Conservation (phyloP, 345 rosid species). For the Conringia planisiliqua region DNA sequence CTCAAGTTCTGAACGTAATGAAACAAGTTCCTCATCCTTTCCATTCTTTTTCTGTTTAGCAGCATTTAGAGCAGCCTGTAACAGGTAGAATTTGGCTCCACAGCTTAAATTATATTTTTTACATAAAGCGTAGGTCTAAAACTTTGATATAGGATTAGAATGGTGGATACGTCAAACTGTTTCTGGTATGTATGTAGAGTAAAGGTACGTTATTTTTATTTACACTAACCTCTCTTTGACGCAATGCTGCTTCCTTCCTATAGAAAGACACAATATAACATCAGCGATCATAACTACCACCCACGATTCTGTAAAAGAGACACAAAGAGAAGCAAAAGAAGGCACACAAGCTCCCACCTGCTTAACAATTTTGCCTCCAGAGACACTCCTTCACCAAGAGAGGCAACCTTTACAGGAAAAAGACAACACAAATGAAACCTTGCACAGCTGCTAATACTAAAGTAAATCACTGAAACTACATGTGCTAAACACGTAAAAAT, state of each 20-base stretch:
- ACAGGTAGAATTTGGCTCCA: constrained; percentile 21
- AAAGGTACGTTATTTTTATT: not conserved
- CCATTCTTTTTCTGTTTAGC: constrained; percentile 72
- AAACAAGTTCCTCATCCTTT: constrained; percentile 68
- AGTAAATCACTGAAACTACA: not conserved
- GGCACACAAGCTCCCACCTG: constrained; percentile 47
- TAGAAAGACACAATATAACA: constrained; percentile 21
- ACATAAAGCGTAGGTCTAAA: not conserved
- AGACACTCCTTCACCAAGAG: constrained; percentile 96
- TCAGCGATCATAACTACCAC: constrained; percentile 3
- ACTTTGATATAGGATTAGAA: not conserved
- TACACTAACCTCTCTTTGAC: constrained; percentile 75
- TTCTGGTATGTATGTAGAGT: no score
- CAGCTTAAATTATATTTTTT: constrained; percentile 10
- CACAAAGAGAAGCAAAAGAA: constrained; percentile 16
- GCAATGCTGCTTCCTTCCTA: constrained; percentile 91
- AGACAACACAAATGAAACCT: constrained; percentile 24
- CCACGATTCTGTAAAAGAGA: not conserved
- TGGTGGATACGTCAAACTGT: no score
- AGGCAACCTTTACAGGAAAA: constrained; percentile 66
- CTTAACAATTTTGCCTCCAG: constrained; percentile 88
- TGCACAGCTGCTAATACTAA: constrained; percentile 7
- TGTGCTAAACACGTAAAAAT: not conserved
- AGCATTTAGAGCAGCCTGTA: constrained; percentile 90
- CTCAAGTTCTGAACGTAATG: constrained; percentile 78